Conservation (phyloP, 78 protist genomes). For the Polysphondylium violaceum region DNA sequence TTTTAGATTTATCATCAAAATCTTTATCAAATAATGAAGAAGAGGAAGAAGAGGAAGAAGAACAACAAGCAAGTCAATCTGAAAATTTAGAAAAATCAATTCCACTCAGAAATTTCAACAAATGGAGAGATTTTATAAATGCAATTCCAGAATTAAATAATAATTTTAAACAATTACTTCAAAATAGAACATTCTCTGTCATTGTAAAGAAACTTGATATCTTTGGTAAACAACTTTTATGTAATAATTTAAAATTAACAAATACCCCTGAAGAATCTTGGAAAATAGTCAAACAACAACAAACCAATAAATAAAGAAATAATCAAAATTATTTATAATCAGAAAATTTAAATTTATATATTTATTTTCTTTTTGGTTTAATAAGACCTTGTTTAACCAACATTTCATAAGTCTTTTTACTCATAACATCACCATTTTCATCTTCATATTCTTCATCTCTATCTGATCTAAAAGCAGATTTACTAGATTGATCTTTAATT, state of each 20-base stretch:
- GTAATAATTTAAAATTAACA: not conserved
- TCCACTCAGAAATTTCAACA: not conserved
- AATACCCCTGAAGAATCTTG: not conserved
- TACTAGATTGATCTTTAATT: slow-evolving; percentile 53
- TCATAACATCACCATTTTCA: slow-evolving; percentile 93
- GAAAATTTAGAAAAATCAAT: not conserved
- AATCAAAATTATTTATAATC: not conserved
- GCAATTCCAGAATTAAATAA: not conserved
- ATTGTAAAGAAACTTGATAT: slow-evolving; percentile 4
- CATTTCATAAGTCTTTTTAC: slow-evolving; percentile 92
- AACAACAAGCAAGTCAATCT: not conserved
- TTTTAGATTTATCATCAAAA: not conserved
- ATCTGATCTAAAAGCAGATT: slow-evolving; percentile 78
- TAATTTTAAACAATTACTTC: slow-evolving; percentile 9
- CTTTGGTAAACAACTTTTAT: not conserved
- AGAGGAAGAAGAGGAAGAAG: not conserved
- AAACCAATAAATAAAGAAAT: not conserved
- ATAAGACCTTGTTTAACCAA: slow-evolving; percentile 93
- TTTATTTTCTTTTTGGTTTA: slow-evolving; percentile 26
- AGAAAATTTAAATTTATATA: not conserved
- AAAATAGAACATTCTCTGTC: not conserved
- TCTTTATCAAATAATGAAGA: not conserved
- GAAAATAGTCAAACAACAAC: not conserved
- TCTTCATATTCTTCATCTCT: slow-evolving; percentile 98
- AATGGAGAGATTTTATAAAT: not conserved